Base-by-base conservation (phyloP, 306 rosid species). In the Abrus pulchellus region DNA sequence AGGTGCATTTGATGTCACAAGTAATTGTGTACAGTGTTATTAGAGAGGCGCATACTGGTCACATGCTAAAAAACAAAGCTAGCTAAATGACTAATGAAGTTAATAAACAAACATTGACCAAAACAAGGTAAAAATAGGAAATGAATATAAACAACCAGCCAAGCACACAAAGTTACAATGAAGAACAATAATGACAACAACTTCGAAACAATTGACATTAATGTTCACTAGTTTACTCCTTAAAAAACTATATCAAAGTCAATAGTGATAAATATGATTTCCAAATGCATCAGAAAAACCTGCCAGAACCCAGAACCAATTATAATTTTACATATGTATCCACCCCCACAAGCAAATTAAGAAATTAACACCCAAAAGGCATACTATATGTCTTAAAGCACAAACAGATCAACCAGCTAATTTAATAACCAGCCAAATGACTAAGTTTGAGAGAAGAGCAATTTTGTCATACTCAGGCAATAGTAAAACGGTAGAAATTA, bases 1-100 rank as follows among this genome's bases (percentile, higher is more conserved):
- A 13, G 30, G 67, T 32, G 82, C 57, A 65, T 28, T 68, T 14
- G n/a, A 50, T 43, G 69, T 59, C 78, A 52, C 54, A 38, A 59
- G 28, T 32, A 13, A 54, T 54, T 41, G 61, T 12, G 74, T 61
- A 73, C 68, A 34, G 64, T 3, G 20, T 36, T 56, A 56, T 27
- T 48, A 66, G 38, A 36, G 20, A 67, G 9, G 72, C 62, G 47
- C 56, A 8, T 54, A 13, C 36, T 33, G 44, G 69, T 69, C 49
- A 59, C 63, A 52, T 20, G 72, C 61, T 47, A 66, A 64, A 72
- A 14, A 4, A 5, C 6, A 38, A 34, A 61, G 33, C 66, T 47
- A 38, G 59, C 55, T 50, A 79, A 7, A 53, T 64, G 9, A 73
- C 72, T 68, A 52, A 7, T 27, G 13, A 44, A 80, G 14, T 27